phyloP scores from a whole-genome alignment of 148 eudicot genomes.

The Cornus florida region DNA sequence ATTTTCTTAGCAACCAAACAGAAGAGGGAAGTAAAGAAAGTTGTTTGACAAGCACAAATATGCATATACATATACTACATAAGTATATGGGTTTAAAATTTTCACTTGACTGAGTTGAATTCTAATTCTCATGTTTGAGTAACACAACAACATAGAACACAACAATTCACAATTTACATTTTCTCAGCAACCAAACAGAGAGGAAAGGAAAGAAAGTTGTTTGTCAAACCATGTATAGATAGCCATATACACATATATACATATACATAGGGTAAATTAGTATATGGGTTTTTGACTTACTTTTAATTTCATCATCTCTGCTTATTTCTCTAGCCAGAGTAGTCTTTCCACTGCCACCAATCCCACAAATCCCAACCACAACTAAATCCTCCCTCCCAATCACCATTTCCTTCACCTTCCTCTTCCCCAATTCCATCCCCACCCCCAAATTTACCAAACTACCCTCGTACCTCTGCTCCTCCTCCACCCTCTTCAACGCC shows the following conservation, averaged over 20 bases:
- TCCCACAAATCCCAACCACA: constrained; percentile 74
- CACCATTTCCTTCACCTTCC: constrained; percentile 71
- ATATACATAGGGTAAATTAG: not conserved
- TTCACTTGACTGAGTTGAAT: no score
- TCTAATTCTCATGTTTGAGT: not conserved
- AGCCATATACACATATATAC: not conserved
- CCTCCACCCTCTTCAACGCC: constrained; percentile 51
- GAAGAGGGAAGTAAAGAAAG: no score
- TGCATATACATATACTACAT: no score
- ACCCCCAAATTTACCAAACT: constrained; percentile 43
- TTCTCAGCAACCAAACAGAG: constrained; percentile 11
- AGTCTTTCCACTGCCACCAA: constrained; percentile 92
- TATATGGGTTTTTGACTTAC: constrained; percentile 32
- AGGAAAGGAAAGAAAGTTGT: not conserved
- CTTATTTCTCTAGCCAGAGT: constrained; percentile 70
- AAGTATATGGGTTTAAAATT: not conserved
- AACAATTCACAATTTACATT: not conserved
- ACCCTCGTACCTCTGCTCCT: constrained; percentile 46
- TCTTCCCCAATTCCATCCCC: constrained; percentile 64
- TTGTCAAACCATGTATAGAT: not conserved
- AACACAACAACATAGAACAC: not conserved
- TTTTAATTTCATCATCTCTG: constrained; percentile 54
- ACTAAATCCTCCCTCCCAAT: constrained; percentile 30
- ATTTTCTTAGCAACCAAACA: no score
- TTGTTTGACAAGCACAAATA: no score